Evolutionary conservation across 1,284 basidiomycete genomes (phyloP).

Genomic region (Porodaedalea pini): DNA sequence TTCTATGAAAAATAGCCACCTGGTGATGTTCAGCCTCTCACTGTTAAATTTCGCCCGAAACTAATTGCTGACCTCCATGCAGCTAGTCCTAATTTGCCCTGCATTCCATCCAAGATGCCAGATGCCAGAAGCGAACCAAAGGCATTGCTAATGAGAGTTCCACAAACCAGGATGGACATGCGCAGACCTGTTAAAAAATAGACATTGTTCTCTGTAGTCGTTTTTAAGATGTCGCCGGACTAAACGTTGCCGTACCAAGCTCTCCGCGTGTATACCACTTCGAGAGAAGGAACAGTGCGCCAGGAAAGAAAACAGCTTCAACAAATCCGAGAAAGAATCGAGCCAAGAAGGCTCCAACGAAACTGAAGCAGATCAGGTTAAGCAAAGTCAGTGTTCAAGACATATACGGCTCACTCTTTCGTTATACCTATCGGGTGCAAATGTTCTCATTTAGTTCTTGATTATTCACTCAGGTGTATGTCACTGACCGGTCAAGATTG

Average conservation of each 20-base stretch:
- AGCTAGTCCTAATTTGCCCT: slow-evolving; percentile 43
- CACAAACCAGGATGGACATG: slow-evolving; percentile 41
- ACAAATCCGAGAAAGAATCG: slow-evolving; percentile 66
- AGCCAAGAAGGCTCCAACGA: slow-evolving; percentile 60
- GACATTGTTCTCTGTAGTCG: too few species aligned
- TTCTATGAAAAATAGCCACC: slow-evolving; percentile 19
- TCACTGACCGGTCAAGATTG: slow-evolving; percentile 50
- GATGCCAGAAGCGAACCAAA: slow-evolving; percentile 44
- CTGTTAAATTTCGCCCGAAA: neutral
- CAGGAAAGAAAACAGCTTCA: slow-evolving; percentile 27
- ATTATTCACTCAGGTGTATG: too few species aligned
- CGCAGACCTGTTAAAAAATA: slow-evolving; percentile 31
- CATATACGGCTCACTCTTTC: slow-evolving; percentile 39
- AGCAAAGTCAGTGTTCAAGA: slow-evolving; percentile 21
- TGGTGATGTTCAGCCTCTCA: slow-evolving; percentile 16
- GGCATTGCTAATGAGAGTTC: slow-evolving; percentile 46
- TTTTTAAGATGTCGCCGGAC: too few species aligned
- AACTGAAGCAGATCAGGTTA: slow-evolving; percentile 40
- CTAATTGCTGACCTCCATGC: slow-evolving; percentile 32
- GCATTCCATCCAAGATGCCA: slow-evolving; percentile 38
- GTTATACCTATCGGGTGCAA: slow-evolving; percentile 45
- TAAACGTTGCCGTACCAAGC: neutral
- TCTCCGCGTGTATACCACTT: slow-evolving; percentile 24
- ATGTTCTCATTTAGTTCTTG: neutral
- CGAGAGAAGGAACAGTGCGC: slow-evolving; percentile 26